These are phyloP conservation scores for Carex parvula DNA, from an alignment of 176 grass and related monocot genomes.

Conservation along the genomic window DNA sequence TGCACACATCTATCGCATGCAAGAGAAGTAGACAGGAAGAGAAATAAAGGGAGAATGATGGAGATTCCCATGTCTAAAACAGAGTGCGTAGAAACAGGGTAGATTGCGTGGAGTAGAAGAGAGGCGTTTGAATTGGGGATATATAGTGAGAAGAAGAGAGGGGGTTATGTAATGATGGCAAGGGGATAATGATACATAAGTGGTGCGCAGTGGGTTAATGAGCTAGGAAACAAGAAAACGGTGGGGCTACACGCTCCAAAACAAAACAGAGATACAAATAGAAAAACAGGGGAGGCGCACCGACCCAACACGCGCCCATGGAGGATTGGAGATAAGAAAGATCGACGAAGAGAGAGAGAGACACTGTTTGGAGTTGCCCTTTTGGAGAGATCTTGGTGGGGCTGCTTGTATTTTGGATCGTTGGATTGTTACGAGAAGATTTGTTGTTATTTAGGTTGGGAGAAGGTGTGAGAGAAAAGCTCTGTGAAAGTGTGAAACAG, in stretches of 20 bases:
- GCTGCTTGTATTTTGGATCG: neutral
- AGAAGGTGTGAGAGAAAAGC: neutral
- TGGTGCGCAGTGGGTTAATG: slow-evolving; percentile 20
- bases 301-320: slow-evolving; percentile 13
- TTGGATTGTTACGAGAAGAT: neutral
- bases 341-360: neutral
- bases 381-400: slow-evolving; percentile 19
- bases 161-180: neutral
- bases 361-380: slow-evolving; percentile 1
- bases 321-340: slow-evolving; percentile 5
- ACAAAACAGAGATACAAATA: neutral
- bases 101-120: slow-evolving; percentile 24
- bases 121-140: neutral
- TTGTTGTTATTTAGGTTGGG: neutral
- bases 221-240: slow-evolving; percentile 22
- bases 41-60: slow-evolving; percentile 13
- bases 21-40: slow-evolving; percentile 29
- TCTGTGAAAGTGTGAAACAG: neutral
- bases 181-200: neutral
- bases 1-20: slow-evolving; percentile 75
- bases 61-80: slow-evolving; percentile 7
- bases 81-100: neutral
- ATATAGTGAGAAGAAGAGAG: slow-evolving; percentile 11
- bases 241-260: slow-evolving; percentile 17
- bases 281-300: slow-evolving; percentile 15